phyloP scores from a whole-genome alignment of 129 eudicot genomes.

The Pulicaria dysenterica region DNA sequence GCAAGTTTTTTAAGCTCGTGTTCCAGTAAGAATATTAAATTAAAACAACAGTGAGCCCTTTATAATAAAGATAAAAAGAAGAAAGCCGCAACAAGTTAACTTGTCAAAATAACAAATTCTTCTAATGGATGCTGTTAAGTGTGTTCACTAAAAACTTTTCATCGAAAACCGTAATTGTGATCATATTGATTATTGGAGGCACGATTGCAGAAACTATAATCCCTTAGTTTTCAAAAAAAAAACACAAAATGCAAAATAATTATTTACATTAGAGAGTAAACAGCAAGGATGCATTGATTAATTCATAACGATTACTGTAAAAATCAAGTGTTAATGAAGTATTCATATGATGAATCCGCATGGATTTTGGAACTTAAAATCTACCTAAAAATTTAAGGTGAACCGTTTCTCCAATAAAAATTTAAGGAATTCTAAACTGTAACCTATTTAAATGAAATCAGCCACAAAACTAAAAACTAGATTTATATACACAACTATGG shows the following conservation, averaged over 20 bases:
- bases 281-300: background rate
- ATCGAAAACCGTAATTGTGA: background rate
- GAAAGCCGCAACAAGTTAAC: background rate
- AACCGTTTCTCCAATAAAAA: background rate
- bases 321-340: background rate
- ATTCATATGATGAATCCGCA: too few species aligned
- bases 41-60: background rate
- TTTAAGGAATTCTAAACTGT: background rate
- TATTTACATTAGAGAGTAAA: background rate
- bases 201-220: background rate
- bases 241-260: background rate
- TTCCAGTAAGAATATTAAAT: background rate
- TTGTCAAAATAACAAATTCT: background rate
- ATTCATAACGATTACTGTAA: background rate
- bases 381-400: background rate
- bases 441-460: background rate
- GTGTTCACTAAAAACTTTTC: background rate
- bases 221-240: background rate
- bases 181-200: background rate
- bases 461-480: background rate
- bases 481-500: background rate
- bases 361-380: background rate
- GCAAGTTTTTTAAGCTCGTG: background rate
- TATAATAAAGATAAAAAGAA: background rate
- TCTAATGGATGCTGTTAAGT: background rate